Base-by-base conservation (phyloP, 306 rosid genomes). In the Malus sieversii region DNA sequence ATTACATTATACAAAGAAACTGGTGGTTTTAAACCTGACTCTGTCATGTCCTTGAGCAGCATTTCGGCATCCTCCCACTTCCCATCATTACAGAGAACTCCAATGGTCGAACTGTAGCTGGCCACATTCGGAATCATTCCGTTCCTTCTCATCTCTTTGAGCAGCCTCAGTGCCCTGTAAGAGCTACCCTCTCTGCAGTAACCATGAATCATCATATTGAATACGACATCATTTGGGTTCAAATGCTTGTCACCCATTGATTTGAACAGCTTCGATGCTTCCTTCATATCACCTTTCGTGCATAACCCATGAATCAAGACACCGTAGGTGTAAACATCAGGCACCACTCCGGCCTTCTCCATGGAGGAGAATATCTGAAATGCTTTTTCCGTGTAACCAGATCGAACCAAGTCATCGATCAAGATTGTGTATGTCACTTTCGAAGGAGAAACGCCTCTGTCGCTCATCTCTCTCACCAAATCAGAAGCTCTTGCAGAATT, bases 141-240 rank as follows among this genome's bases (percentile, higher is more conserved):
- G 16, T 78, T 82, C 58, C 78, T 76, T 68, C 81, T 79, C 98
- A 93, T 93, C 83, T 90, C 96, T 51, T 83, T 72, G 62, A 91
- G 81, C 83, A 89, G 69, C 87, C 84, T 88, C 68, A 89, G 82
- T 46, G 96, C 96, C 87, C 87, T 84, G 83, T 84, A 91, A 61
- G 90, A 87, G 84, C 80, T 93, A 52, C 85, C 92, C 81, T 91
- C 93, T 72, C 78, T 90, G 82, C 96, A 93, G 81, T 87, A 93
- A 48, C 97, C 97, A 80, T 82, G 85, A 69, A 93, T 82, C 84
- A 91, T 38, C 1, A 83, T 93, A 76, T 93, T 76, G 69, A 83
- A 91, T 84, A 91, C 84, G 61, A 89, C 91, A 80, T 82, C 86
- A 27, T 81, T 91, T 19, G 93, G 90, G 80, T 91, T 82, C 59